These are phyloP conservation scores for Graphiopsis chlorocephala DNA, from an alignment of 2,329 filamentous ascomycete genomes.

Conservation along the genomic window DNA sequence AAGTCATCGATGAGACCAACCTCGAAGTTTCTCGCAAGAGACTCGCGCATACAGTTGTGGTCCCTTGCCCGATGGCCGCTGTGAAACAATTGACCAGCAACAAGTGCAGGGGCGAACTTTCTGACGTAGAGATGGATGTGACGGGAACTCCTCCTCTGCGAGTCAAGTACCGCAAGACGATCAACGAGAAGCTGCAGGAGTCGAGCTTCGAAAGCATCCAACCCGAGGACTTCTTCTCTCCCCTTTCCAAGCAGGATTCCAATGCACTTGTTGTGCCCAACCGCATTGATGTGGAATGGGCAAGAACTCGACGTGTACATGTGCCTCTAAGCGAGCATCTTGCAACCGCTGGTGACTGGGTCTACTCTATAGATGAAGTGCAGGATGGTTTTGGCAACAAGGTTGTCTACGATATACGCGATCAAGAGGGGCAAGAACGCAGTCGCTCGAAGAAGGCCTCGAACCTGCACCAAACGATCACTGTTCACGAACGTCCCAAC, in stretches of 20 bases:
- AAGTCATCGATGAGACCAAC: slow-evolving; percentile 89
- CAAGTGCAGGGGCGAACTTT: slow-evolving; percentile 83
- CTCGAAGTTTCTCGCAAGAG: slow-evolving; percentile 57
- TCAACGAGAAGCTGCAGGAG: slow-evolving; percentile 79
- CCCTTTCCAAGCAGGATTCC: slow-evolving; percentile 59
- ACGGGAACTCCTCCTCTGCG: slow-evolving; percentile 86
- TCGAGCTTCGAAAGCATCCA: slow-evolving; percentile 93
- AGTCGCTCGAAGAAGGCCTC: slow-evolving; percentile 46
- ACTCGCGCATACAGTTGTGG: slow-evolving; percentile 83
- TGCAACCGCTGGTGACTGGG: slow-evolving; percentile 73
- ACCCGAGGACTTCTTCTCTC: slow-evolving; percentile 79
- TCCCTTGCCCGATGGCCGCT: slow-evolving; percentile 76
- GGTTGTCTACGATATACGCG: slow-evolving; percentile 68
- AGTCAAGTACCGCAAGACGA: slow-evolving; percentile 84
- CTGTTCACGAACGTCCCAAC: slow-evolving; percentile 81
- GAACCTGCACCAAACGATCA: slow-evolving; percentile 70
- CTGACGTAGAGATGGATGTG: slow-evolving; percentile 78
- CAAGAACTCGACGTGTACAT: slow-evolving; percentile 67
- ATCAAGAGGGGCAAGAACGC: slow-evolving; percentile 60
- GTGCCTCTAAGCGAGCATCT: slow-evolving; percentile 91
- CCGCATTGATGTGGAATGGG: slow-evolving; percentile 75
- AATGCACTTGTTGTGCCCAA: slow-evolving; percentile 54
- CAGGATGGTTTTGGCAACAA: slow-evolving; percentile 86
- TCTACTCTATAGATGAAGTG: slow-evolving; percentile 88
- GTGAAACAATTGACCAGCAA: slow-evolving; percentile 65